Evolutionary conservation across 208 protist species (phyloP), one percentile per base, ranked within the genome.

Genomic region (Strigomonas culicis): DNA sequence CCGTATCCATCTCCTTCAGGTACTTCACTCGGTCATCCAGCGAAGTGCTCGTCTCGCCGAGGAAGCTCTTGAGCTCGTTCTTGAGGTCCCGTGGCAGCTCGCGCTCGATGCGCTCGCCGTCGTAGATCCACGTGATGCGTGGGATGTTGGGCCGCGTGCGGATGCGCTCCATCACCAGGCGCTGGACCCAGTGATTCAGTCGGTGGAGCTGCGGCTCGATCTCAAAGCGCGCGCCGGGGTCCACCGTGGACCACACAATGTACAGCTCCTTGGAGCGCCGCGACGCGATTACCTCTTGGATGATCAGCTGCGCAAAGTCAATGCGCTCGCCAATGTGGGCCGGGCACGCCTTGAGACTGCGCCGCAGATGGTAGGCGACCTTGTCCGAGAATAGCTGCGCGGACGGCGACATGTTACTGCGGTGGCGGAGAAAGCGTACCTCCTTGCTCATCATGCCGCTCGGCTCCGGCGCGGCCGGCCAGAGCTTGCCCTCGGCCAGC

Each of bases 241-340:
- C 82, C n/a, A 97, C 86, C 2, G 91, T 97, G 24, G 74, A 79
- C 88, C 91, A 97, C 8, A 97, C 88, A 78, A 97, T 91, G 70
- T 97, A 97, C 61, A 97, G 73, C 63, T 87, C 59, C 72, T 83
- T 88, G n/a, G 86, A 93, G 11, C 88, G 83, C 2, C 88, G 83
- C 27, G 91, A 94, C 11, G 77, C 86, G 15, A 97, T 30, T 15
- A 94, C 88, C 65, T 94, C 85, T 53, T 94, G 81, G 59, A 97
- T 88, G 43, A 93, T 91, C 15, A 97, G 75, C 77, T 97, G 86
- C 24, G 86, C 82, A 81, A 97, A 97, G 77, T 97, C 88, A 15
- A 97, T 92, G 60, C 78, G 82, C 71, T 97, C 88, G 27, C 74
- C 82, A 56, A 97, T 84, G 75, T 94, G 88, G 10, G 72, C 74